Evolutionary conservation across 371 early-diverging fungal genomes (phyloP).

Genomic region (Choanephora cucurbitarum): DNA sequence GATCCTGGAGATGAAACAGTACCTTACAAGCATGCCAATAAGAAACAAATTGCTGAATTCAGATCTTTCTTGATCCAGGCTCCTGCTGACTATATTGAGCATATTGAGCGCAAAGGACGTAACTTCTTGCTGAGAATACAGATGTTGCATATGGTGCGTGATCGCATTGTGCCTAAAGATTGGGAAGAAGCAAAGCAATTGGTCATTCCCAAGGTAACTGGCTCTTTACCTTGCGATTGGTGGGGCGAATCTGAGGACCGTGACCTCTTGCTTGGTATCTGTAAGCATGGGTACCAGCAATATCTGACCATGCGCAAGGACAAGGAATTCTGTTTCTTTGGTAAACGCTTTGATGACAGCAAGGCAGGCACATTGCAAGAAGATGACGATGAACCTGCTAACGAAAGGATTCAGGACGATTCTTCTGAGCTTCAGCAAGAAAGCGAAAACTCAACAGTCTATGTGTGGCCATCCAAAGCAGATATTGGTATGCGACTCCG

Average conservation of each 20-base stretch:
- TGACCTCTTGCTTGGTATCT: slow-evolving; percentile 79
- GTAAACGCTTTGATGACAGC: slow-evolving; percentile 56
- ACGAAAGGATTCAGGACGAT: neutral
- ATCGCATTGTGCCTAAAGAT: slow-evolving; percentile 57
- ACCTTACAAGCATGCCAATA: slow-evolving; percentile 65
- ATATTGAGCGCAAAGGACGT: slow-evolving; percentile 69
- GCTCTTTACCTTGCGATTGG: slow-evolving; percentile 66
- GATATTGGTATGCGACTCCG: slow-evolving; percentile 78
- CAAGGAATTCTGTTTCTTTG: slow-evolving; percentile 70
- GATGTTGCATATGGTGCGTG: slow-evolving; percentile 73
- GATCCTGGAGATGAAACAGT: slow-evolving; percentile 39
- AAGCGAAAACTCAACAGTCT: slow-evolving; percentile 22
- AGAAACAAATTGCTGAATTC: slow-evolving; percentile 64
- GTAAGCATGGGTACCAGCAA: slow-evolving; percentile 82
- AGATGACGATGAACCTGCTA: slow-evolving; percentile 17
- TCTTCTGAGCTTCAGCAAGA: slow-evolving; percentile 6
- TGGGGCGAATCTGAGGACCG: slow-evolving; percentile 86
- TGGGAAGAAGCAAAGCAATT: slow-evolving; percentile 51
- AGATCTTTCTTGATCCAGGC: slow-evolving; percentile 71
- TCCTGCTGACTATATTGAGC: slow-evolving; percentile 71
- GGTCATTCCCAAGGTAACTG: slow-evolving; percentile 58
- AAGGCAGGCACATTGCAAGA: slow-evolving; percentile 28
- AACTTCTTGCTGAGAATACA: slow-evolving; percentile 78
- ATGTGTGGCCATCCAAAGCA: slow-evolving; percentile 68
- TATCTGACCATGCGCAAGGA: slow-evolving; percentile 67